These are phyloP conservation scores for Dendryphion nanum DNA, from an alignment of 2,329 filamentous ascomycete species.

Conservation along the genomic window DNA sequence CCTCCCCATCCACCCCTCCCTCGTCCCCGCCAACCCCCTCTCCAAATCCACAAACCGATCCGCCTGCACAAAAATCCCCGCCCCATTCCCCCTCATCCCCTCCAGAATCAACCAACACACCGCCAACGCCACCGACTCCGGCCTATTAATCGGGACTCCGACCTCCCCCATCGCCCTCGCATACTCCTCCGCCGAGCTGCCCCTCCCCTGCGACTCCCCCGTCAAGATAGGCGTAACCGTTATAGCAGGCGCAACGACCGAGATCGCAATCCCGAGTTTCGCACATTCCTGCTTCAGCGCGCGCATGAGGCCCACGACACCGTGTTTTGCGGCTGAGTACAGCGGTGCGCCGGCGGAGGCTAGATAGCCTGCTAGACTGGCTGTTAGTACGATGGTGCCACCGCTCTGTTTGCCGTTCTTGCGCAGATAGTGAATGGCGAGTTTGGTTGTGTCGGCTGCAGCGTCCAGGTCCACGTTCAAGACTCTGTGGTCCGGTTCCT, in stretches of 20 bases:
- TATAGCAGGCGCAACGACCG: slow-evolving; percentile 50
- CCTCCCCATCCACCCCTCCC: slow-evolving; percentile 49
- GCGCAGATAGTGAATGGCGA: slow-evolving; percentile 49
- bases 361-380: slow-evolving; percentile 50
- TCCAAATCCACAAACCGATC: slow-evolving; percentile 47
- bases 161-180: slow-evolving; percentile 43
- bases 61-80: slow-evolving; percentile 47
- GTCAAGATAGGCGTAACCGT: slow-evolving; percentile 48
- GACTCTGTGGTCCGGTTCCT: slow-evolving; percentile 46
- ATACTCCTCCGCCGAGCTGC: slow-evolving; percentile 39
- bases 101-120: slow-evolving; percentile 48
- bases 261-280: slow-evolving; percentile 46
- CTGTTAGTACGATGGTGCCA: slow-evolving; percentile 49
- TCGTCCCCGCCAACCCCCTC: slow-evolving; percentile 45
- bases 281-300: slow-evolving; percentile 50
- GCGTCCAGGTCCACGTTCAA: slow-evolving; percentile 49
- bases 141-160: slow-evolving; percentile 50
- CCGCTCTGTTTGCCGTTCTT: slow-evolving; percentile 42
- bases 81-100: slow-evolving; percentile 45
- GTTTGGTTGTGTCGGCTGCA: slow-evolving; percentile 47
- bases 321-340: slow-evolving; percentile 53
- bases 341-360: slow-evolving; percentile 48
- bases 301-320: slow-evolving; percentile 51
- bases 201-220: slow-evolving; percentile 28
- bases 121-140: slow-evolving; percentile 44